Conservation (phyloP, 2,329 filamentous ascomycete genomes). For the Alternaria sp. region DNA sequence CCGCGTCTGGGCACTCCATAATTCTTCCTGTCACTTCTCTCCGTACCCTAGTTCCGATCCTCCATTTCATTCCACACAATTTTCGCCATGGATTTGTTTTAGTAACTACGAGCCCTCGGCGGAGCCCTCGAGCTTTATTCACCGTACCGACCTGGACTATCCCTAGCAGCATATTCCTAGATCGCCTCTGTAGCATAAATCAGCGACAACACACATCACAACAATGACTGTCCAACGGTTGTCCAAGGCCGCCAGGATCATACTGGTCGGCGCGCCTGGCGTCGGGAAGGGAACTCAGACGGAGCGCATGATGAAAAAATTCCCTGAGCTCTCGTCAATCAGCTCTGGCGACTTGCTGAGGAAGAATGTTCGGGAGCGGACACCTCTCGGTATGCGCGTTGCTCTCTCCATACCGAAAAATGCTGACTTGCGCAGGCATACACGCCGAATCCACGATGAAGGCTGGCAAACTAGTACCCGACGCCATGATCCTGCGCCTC, state of each 20-base stretch:
- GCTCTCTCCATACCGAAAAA: constrained; percentile 6
- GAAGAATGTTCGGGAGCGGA: constrained; percentile 88
- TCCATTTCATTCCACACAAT: background rate
- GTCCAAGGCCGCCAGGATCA: constrained; percentile 81
- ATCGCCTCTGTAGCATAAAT: background rate
- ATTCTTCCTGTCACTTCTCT: background rate
- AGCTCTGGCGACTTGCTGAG: constrained; percentile 92
- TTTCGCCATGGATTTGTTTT: constrained; percentile 27
- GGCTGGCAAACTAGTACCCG: constrained; percentile 85
- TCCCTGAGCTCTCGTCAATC: constrained; percentile 87
- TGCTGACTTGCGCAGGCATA: constrained; percentile 66
- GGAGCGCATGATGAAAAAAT: constrained; percentile 82
- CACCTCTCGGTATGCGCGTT: constrained; percentile 72
- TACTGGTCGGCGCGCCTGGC: constrained; percentile 93
- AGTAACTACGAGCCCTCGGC: constrained; percentile 21
- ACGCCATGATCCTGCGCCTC: constrained; percentile 87
- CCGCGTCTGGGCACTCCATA: background rate
- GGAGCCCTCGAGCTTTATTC: constrained; percentile 35
- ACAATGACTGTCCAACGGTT: constrained; percentile 34
- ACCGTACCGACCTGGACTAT: constrained; percentile 16
- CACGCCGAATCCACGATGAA: constrained; percentile 90
- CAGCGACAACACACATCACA: background rate
- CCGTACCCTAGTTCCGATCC: background rate
- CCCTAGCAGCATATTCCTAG: background rate
- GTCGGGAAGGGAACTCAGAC: constrained; percentile 98